Base-by-base conservation (phyloP, 2,329 filamentous ascomycete genomes). In the Ophiocordyceps camponoti-floridani region DNA sequence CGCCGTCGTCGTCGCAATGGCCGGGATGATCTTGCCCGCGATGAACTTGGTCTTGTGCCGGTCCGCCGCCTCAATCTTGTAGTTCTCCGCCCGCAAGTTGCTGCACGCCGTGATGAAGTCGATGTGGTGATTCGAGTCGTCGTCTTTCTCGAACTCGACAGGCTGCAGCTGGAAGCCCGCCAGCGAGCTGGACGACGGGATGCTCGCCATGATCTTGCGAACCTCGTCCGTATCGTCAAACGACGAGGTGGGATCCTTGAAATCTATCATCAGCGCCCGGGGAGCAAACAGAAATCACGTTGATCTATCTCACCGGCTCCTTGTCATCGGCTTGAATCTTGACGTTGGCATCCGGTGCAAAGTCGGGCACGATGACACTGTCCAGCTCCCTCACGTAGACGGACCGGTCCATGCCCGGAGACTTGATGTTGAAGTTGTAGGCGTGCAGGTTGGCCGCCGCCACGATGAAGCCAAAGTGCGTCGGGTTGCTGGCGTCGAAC, bases 1-100 rank as follows among this genome's bases (percentile, higher is more conserved):
- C 3, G 91, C 89, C 3, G 91, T 98, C 0, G 91, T 96, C 3
- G 91, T 98, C 41, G 91, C 91, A 62, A 98, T 98, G 41, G 91
- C 91, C 19, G 91, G 91, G 52, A 98, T 98, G 54, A 98, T 98
- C 75, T 98, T 98, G 61, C 91, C 91, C 30, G 91, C 93, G 59
- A 98, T 98, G 64, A 98, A 96, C 70, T 98, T 98, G 49, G 89
- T 98, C 79, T 91, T 94, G 73, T 95, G 91, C 49, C 86, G 77
- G 58, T 98, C 89, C 1, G 91, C 88, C 50, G 79, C 75, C 56
- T 85, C 78, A 53, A 98, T 98, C 63, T 91, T 94, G 75, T 98
- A 98, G 68, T 98, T 98, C 63, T 94, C 83, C 1, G 91, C 91
- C 48, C 93, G 84, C 48, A 98, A 70, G 61, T 98, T 98, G 69